Evolutionary conservation across 768 basidiomycete genomes (phyloP), one percentile per base, ranked within the genome.

Genomic region (Cubamyces lactineus): DNA sequence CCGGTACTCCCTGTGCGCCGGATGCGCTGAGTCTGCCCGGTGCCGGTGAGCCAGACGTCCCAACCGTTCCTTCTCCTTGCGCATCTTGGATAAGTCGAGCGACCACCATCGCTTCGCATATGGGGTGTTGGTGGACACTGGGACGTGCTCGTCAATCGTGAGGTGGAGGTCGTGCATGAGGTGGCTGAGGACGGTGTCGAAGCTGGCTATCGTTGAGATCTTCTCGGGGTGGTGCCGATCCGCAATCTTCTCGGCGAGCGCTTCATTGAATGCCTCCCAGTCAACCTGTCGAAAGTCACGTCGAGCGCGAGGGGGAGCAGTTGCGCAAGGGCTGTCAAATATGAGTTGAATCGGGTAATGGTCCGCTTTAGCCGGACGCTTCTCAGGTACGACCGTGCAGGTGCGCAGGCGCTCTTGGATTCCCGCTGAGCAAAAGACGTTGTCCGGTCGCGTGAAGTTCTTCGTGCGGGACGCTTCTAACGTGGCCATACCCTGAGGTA

Each of bases 401-500:
- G 51, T 4, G 7, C 73, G 59, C 1, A 79, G 49, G 0, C 26
- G 12, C 1, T 73, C 66, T 0, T 56, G 21, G 0, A 75, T 43
- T 1, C 54, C 45, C 0, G 48, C 34, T 1, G 74, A 63, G 26
- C 66, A 60, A 59, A 78, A 83, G 0, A 83, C 75, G 53, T 84
- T 83, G 70, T 84, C 79, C 0, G 74, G 72, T 9, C 76, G 54
- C 4, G 77, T 76, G 53, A 69, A 72, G 57, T 78, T 80, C 19
- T 75, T 74, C 0, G 78, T 71, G 1, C 38, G 51, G 0, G 42
- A 48, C 0, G 75, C 68, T 19, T 74, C 43, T 0, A 84, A 71
- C 0, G 78, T 85, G 0, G 79, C 79, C 0, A 71, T 68, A 0
- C 68, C 70, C 12, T 67, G 57, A 0, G 75, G 77, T 0, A 85